Evolutionary conservation across 108 stramenopile genomes (phyloP), one percentile per base, ranked within the genome.

Genomic region (Cylindrotheca closterium): DNA sequence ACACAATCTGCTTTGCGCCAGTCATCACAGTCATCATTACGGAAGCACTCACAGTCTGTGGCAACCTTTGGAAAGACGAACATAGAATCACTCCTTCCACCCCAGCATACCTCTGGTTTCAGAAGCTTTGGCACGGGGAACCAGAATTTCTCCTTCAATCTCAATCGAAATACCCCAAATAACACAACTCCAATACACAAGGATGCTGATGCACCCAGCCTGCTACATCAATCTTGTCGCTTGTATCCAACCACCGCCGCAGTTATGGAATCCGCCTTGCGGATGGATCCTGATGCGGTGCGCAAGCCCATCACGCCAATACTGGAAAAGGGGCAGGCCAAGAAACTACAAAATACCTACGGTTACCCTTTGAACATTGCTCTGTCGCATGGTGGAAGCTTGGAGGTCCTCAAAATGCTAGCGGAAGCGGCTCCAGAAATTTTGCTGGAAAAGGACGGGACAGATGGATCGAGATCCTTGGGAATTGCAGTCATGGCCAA

Each of bases 291-390:
- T 0, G 63, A 64, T 1, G 66, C 71, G 1, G 60, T 81, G 3
- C 70, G 80, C 4, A 61, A 77, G 33, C 33, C 69, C 15, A 47
- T 76, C 12, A 56, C 74, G 21, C 33, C 60, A 1, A 24, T 60
- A 12, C 18, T 54, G 22, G 65, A 63, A 30, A 56, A 55, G 30
- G 61, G 53, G 3, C 30, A 57, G 30, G 28, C 56, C n/a, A 57
- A 48, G 50, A 51, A 57, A 47, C 3, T n/a, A n/a, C 31, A 34
- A 49, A 47, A 47, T 26, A 26, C 48, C 3, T 81, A 69, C 56
- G 61, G 58, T 12, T 76, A 76, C 37, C 75, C 80, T 17, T 46
- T 81, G 30, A 81, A 75, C 48, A 55, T 81, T 32, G 79, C 79
- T 1, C 46, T 73, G 30, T 51, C 47, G 1, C 57, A 60, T 30